phyloP scores from a whole-genome alignment of 805 yeast genomes.

The Barnettozyma pratensis region DNA sequence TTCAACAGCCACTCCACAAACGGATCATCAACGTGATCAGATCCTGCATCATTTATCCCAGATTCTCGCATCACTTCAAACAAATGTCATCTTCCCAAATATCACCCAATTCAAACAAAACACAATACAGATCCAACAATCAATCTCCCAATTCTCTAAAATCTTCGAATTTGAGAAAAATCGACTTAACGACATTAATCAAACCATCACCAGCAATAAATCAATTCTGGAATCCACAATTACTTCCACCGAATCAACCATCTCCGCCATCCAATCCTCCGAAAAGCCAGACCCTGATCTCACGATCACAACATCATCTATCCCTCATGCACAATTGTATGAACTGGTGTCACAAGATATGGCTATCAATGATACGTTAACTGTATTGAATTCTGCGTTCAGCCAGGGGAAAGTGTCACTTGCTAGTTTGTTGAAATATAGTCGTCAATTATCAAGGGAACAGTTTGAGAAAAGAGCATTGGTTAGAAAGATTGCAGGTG shows the following conservation, averaged over 20 bases:
- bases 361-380: conserved; percentile 66
- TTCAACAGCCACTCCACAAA: not conserved
- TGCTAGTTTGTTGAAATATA: conserved; percentile 33
- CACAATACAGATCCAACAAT: conserved; percentile 21
- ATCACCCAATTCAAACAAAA: conserved; percentile 11
- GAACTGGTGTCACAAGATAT: conserved; percentile 58
- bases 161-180: conserved; percentile 32
- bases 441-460: conserved; percentile 55
- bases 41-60: conserved; percentile 1
- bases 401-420: conserved; percentile 42
- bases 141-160: conserved; percentile 32
- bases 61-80: conserved; percentile 2
- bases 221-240: conserved; percentile 28
- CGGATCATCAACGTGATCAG: not conserved
- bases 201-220: conserved; percentile 26
- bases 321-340: conserved; percentile 57
- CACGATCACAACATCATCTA: conserved; percentile 44
- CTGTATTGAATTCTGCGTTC: conserved; percentile 51
- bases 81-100: not conserved
- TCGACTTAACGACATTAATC: conserved; percentile 23
- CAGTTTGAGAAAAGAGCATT: conserved; percentile 53
- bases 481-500: conserved; percentile 33
- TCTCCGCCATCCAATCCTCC: conserved; percentile 26
- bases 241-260: conserved; percentile 18
- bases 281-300: conserved; percentile 36